phyloP scores from a whole-genome alignment of 2,329 filamentous ascomycete genomes.

The Calonectria montana region DNA sequence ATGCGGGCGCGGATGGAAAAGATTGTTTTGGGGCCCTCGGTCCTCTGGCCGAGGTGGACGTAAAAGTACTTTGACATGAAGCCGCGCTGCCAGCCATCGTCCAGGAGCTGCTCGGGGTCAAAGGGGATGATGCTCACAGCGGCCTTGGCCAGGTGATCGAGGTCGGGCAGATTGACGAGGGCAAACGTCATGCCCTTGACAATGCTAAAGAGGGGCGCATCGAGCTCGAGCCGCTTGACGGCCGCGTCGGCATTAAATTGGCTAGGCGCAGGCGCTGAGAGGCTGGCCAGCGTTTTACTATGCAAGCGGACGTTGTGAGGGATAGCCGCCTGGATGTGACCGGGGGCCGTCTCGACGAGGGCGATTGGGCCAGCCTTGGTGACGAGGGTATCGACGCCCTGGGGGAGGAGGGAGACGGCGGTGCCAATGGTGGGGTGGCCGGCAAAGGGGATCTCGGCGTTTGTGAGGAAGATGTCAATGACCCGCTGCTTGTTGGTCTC shows the following conservation, averaged over 20 bases:
- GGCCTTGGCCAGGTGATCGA: conserved; percentile 66
- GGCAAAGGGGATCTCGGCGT: conserved; percentile 68
- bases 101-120: conserved; percentile 52
- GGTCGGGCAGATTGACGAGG: conserved; percentile 69
- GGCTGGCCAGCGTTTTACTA: conserved; percentile 50
- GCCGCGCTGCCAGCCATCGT: conserved; percentile 65
- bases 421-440: conserved; percentile 72
- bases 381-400: conserved; percentile 55
- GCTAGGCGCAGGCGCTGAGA: conserved; percentile 37
- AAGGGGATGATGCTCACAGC: conserved; percentile 49
- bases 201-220: conserved; percentile 67
- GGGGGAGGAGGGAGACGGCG: conserved; percentile 59
- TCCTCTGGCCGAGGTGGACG: conserved; percentile 53
- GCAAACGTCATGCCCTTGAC: conserved; percentile 81
- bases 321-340: conserved; percentile 70
- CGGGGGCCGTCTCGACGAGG: conserved; percentile 51
- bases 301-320: conserved; percentile 77
- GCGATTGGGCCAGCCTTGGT: conserved; percentile 69
- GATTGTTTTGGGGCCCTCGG: conserved; percentile 41
- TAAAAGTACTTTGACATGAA: conserved; percentile 71
- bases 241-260: conserved; percentile 43
- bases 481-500: conserved; percentile 48
- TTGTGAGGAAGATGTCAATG: conserved; percentile 70
- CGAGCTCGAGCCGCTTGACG: conserved; percentile 51
- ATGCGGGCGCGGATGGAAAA: conserved; percentile 68